Base-by-base conservation (phyloP, 495 filamentous ascomycete species). In the Gamarada debralockiae region DNA sequence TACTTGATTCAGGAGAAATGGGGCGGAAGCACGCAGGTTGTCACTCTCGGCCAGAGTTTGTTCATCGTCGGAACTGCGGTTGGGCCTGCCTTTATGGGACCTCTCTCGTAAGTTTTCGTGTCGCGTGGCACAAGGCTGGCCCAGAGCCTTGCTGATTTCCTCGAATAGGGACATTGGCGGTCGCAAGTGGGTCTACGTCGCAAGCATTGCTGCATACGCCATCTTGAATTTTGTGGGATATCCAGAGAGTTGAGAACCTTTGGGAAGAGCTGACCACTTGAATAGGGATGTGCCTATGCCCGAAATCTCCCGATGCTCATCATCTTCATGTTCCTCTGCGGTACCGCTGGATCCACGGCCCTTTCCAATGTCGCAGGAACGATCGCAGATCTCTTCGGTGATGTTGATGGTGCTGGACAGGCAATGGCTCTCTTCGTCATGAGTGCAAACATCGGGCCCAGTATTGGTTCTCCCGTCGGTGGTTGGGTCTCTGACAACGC, bases 31-130 rank as follows among this genome's bases (percentile, higher is more conserved):
- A 61, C 63, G 3, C 68, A 83, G 48, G 68, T 89, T 2, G 78
- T 80, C 14, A 84, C 83, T 23, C 70, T 90, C 0, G 87, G 86
- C 24, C 70, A 91, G 24, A 89, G 85, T 29, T 70, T 90, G 49
- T 92, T 89, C 69, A 85, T 91, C 27, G 49, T 89, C n/a, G 88
- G 88, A 2, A 88, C 88, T 60, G 85, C 85, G 15, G 62, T 87
- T 55, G 82, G 83, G 27, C 84, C 80, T 34, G 63, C 86, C 58
- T 66, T 87, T 10, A 86, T 84, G 76, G 83, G 82, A 50, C 84
- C 85, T 18, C 66, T 86, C 15, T 81, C 77, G 59, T 87, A 90
- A 65, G 73, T 89, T 56, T n/a, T n/a, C n/a, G 38, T 47, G 43
- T 39, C 41, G 41, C 41, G 41, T 23, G 15, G 1, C 17, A 25